phyloP scores from a whole-genome alignment of 352 stramenopile species.

The Phytopythium delawarense region DNA sequence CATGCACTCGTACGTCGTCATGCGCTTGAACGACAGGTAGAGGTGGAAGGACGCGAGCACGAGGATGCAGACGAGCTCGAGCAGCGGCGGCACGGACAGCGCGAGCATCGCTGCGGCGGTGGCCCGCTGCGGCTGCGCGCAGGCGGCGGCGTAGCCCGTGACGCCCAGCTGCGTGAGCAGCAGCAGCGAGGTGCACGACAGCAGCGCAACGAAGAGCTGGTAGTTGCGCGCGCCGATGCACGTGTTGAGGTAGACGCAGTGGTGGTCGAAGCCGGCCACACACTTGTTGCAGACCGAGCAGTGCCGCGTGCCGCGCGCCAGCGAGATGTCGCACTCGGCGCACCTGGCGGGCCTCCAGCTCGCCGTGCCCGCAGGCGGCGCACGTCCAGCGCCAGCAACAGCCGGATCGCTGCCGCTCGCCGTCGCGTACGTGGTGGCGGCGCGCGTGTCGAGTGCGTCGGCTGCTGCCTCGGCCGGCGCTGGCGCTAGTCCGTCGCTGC shows the following conservation, averaged over 20 bases:
- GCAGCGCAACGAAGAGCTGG: conserved; percentile 48
- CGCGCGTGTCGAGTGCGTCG: background rate
- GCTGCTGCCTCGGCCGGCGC: background rate
- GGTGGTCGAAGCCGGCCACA: conserved; percentile 92
- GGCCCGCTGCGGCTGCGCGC: conserved; percentile 10
- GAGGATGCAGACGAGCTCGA: conserved; percentile 57
- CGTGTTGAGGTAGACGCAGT: conserved; percentile 95
- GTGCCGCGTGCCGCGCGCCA: conserved; percentile 56
- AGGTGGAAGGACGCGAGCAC: conserved; percentile 57
- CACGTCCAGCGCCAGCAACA: background rate
- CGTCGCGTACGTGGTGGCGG: background rate
- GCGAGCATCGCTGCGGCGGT: conserved; percentile 16
- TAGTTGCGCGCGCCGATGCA: conserved; percentile 86
- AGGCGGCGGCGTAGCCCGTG: conserved; percentile 35
- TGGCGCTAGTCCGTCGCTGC: conserved; percentile 3
- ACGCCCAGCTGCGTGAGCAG: conserved; percentile 51
- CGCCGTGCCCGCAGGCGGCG: conserved; percentile 1
- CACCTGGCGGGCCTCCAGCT: conserved; percentile 17
- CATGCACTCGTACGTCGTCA: conserved; percentile 61
- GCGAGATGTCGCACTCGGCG: conserved; percentile 23
- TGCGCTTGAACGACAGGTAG: conserved; percentile 45
- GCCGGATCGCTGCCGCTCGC: background rate
- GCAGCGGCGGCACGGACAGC: conserved; percentile 37
- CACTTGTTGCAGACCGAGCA: conserved; percentile 94
- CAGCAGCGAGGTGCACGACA: conserved; percentile 53